These are phyloP conservation scores for Macroventuria anomochaeta DNA, from an alignment of 2,329 filamentous ascomycete genomes.

Conservation along the genomic window DNA sequence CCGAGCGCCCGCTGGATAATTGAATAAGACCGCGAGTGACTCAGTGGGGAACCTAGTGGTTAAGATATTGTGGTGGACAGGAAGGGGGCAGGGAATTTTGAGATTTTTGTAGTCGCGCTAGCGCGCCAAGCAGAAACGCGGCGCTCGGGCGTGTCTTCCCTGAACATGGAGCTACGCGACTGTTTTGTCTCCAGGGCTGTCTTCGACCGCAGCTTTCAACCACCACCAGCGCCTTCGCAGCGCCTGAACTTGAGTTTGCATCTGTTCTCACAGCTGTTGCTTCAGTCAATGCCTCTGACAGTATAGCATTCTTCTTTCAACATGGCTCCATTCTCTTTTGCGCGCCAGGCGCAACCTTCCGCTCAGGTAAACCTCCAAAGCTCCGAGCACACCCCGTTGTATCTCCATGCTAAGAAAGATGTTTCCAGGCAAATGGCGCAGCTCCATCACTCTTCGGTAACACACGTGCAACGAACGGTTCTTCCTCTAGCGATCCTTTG, in stretches of 20 bases:
- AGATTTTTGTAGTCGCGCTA: conserved; percentile 31
- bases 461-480: conserved; percentile 24
- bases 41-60: conserved; percentile 80
- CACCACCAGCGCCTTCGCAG: not conserved
- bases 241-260: not conserved
- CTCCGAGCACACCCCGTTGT: not conserved
- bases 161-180: conserved; percentile 18
- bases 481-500: conserved; percentile 53
- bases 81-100: conserved; percentile 36
- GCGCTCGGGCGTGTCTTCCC: conserved; percentile 11
- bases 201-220: conserved; percentile 1
- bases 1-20: conserved; percentile 98
- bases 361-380: conserved; percentile 31
- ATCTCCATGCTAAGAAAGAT: not conserved
- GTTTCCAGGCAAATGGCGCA: conserved; percentile 19
- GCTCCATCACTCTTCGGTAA: conserved; percentile 20
- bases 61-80: conserved; percentile 71
- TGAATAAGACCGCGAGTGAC: conserved; percentile 96
- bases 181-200: conserved; percentile 41
- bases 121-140: conserved; percentile 28
- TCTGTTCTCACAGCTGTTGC: not conserved
- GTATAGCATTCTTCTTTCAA: conserved; percentile 6
- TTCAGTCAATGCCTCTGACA: not conserved
- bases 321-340: conserved; percentile 39
- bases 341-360: conserved; percentile 36